Evolutionary conservation across 1,284 basidiomycete genomes (phyloP).

Genomic region (Austroboletus olivaceoglutinosus): DNA sequence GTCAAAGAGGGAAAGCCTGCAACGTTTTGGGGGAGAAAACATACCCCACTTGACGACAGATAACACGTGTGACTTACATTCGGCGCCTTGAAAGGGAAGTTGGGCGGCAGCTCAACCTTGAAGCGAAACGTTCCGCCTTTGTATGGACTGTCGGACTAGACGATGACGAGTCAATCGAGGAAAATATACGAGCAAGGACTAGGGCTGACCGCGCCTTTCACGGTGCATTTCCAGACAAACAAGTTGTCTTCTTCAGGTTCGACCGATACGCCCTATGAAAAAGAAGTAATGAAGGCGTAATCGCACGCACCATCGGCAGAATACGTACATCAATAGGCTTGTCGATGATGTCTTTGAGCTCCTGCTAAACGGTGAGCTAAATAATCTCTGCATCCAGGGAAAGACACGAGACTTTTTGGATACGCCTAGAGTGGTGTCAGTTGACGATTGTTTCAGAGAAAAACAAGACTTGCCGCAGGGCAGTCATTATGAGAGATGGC

Average conservation of each 20-base stretch:
- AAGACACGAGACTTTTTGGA: slow-evolving; percentile 55
- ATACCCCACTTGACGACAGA: slow-evolving; percentile 2
- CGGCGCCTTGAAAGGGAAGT: slow-evolving; percentile 91
- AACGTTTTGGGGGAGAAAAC: slow-evolving; percentile 28
- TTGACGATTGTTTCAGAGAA: slow-evolving; percentile 2
- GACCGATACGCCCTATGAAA: slow-evolving; percentile 56
- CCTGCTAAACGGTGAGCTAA: slow-evolving; percentile 42
- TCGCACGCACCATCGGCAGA: slow-evolving; percentile 7
- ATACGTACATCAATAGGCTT: slow-evolving; percentile 59
- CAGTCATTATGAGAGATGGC: slow-evolving; percentile 45
- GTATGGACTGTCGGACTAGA: slow-evolving; percentile 77
- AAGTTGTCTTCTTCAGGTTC: slow-evolving; percentile 72
- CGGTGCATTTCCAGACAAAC: slow-evolving; percentile 73
- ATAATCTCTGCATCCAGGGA: slow-evolving; percentile 5
- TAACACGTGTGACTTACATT: slow-evolving; percentile 47
- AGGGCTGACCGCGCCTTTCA: slow-evolving; percentile 70
- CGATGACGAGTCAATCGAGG: slow-evolving; percentile 1
- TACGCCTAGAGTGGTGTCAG: slow-evolving; percentile 46
- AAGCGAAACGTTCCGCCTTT: slow-evolving; percentile 81
- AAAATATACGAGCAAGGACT: slow-evolving; percentile 3
- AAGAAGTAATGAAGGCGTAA: slow-evolving; percentile 8
- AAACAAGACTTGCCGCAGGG: slow-evolving; percentile 47
- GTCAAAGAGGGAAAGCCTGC: slow-evolving; percentile 6
- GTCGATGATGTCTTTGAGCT: slow-evolving; percentile 55
- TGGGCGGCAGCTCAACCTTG: slow-evolving; percentile 65